These are phyloP conservation scores for Madurella mycetomatis DNA, from an alignment of 2,329 filamentous ascomycete species.

Conservation along the genomic window DNA sequence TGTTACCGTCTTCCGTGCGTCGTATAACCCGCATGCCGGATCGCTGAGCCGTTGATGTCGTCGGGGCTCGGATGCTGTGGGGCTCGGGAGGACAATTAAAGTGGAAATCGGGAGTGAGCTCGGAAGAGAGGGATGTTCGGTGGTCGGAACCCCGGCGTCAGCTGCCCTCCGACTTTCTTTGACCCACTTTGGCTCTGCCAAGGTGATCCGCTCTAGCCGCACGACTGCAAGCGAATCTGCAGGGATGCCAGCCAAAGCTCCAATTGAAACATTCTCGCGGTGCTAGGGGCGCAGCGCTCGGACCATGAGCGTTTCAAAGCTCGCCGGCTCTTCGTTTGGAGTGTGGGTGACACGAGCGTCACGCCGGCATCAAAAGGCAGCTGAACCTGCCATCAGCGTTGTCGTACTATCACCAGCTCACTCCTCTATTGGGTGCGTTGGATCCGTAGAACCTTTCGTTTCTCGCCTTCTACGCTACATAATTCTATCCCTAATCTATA, in stretches of 20 bases:
- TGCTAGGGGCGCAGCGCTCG: slow-evolving; percentile 20
- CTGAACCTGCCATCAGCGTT: background rate
- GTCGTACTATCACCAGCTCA: background rate
- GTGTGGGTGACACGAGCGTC: slow-evolving; percentile 7
- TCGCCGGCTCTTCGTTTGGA: background rate
- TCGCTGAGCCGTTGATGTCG: background rate
- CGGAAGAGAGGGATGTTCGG: background rate
- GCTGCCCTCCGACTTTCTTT: background rate
- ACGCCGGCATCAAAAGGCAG: background rate
- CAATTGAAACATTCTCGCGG: slow-evolving; percentile 21
- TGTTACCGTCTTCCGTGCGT: background rate
- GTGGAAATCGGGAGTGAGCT: background rate
- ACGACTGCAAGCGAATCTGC: slow-evolving; percentile 9
- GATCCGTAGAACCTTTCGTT: no score
- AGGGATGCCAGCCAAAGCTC: slow-evolving; percentile 4
- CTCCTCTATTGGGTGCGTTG: no score
- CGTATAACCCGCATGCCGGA: background rate
- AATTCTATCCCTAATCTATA: background rate
- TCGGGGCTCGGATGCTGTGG: background rate
- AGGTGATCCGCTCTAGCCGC: slow-evolving; percentile 7
- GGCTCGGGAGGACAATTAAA: background rate
- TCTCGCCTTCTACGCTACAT: no score
- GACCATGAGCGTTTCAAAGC: slow-evolving; percentile 24
- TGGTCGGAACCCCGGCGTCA: slow-evolving; percentile 1
- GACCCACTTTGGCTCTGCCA: slow-evolving; percentile 1